Percentiles rank a stretch among this genome's conserved stretches.
Evolutionary conservation across 2,329 filamentous ascomycete species (phyloP).

Genomic region (Neofusicoccum umdonicola): DNA sequence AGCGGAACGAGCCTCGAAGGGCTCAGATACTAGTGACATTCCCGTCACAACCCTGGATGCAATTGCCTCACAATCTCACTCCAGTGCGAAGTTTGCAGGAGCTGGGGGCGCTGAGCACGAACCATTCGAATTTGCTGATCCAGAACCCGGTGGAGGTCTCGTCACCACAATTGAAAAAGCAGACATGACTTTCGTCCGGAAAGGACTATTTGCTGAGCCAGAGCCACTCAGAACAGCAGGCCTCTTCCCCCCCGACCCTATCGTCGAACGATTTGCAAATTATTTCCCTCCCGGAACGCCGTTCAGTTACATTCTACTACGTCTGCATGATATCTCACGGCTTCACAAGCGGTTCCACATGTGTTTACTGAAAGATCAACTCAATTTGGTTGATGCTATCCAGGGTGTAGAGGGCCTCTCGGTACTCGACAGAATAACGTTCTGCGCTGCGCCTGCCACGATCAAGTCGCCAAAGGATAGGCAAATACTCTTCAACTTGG

Average conservation of each 20-base stretch:
- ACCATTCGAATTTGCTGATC: constrained; percentile 1
- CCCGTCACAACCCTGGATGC: background rate
- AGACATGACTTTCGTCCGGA: constrained; percentile 63
- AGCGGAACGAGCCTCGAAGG: background rate
- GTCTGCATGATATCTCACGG: constrained; percentile 67
- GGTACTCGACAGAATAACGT: constrained; percentile 70
- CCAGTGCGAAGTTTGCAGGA: background rate
- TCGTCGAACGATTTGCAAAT: constrained; percentile 72
- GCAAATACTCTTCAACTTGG: constrained; percentile 62
- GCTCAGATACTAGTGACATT: background rate
- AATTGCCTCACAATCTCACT: background rate
- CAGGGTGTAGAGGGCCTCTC: constrained; percentile 66
- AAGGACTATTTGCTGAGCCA: constrained; percentile 63
- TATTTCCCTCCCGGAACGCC: constrained; percentile 81
- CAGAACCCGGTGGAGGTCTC: constrained; percentile 63
- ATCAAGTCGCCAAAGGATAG: constrained; percentile 51
- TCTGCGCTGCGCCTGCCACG: constrained; percentile 68
- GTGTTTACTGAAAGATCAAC: constrained; percentile 60
- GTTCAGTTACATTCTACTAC: constrained; percentile 77
- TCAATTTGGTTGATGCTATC: constrained; percentile 70
- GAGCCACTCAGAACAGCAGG: constrained; percentile 68
- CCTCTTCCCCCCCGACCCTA: constrained; percentile 67
- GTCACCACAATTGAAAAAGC: constrained; percentile 74
- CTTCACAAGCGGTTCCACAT: constrained; percentile 68
- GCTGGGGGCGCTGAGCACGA: background rate